Evolutionary conservation across 1,139 yeast species (phyloP).

Genomic region (Candida glucosophila): DNA sequence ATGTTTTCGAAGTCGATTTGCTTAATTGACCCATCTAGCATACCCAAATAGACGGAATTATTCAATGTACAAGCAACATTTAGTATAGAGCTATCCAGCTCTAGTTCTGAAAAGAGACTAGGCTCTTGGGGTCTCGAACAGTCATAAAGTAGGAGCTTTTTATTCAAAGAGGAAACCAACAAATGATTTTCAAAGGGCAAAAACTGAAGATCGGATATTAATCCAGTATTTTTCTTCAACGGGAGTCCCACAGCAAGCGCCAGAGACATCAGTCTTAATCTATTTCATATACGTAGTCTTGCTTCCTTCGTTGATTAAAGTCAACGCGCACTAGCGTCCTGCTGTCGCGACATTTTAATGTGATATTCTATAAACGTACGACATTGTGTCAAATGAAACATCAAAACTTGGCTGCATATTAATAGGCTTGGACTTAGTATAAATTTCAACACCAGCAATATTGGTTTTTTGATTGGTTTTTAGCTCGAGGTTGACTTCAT

Average conservation of each 20-base stretch:
- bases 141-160: conserved; percentile 28
- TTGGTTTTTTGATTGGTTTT: too few species aligned
- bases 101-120: conserved; percentile 7
- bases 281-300: background rate
- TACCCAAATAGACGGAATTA: conserved; percentile 24
- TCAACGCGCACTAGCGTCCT: too few species aligned
- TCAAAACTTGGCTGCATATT: too few species aligned
- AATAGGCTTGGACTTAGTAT: too few species aligned
- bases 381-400: too few species aligned
- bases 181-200: conserved; percentile 23
- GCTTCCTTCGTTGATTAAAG: too few species aligned
- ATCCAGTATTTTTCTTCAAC: conserved; percentile 17
- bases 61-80: conserved; percentile 10
- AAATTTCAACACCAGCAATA: too few species aligned
- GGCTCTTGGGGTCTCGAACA: conserved; percentile 8
- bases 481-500: too few species aligned
- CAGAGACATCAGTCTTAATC: background rate
- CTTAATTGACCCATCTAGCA: conserved; percentile 32
- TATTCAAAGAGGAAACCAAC: conserved; percentile 36
- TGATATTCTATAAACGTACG: too few species aligned
- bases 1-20: conserved; percentile 36
- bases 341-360: too few species aligned
- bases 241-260: conserved; percentile 9
- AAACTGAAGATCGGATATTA: conserved; percentile 24
- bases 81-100: conserved; percentile 12